Evolutionary conservation across 257 asterid genomes (phyloP), one percentile per base, ranked within the genome.

Genomic region (Vinca minor): DNA sequence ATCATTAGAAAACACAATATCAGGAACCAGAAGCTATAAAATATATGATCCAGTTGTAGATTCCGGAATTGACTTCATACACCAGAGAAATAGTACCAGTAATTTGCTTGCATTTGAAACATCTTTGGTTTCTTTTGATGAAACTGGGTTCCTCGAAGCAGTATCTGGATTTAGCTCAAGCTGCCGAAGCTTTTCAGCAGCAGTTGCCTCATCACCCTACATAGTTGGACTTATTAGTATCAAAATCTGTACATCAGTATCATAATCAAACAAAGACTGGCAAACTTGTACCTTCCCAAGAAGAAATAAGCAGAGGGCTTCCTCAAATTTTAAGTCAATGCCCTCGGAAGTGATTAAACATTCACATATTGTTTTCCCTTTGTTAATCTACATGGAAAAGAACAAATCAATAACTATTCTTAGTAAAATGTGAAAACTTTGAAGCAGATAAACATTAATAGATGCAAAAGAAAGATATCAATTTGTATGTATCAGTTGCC

Each of bases 271-370:
- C 46, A 62, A 81, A 56, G 62, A 52, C 73, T 68, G 58, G 52
- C 53, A 72, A 58, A 62, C 65, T 41, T 72, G 49, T 76, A 93
- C 99, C 95, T 87, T 97, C 72, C 95, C 95, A 67, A 93, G 95
- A 76, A 93, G 97, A 81, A 80, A 87, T 68, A 89, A 84, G 77
- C 96, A 93, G 68, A 89, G 83, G 68, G 90, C 77, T 84, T 93
- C 99, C 83, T 93, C 99, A 67, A 93, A 83, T 79, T 93, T 93
- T 69, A 93, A 70, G 76, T 93, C 96, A 70, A 80, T 72, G 65
- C 96, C 99, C 69, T 93, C 99, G 36, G 99, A 85, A 59, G 94
- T 83, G 68, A 84, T 81, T 64, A 93, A 70, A 76, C 97, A 82
- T 82, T 89, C 99, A 13, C 89, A 85, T 54, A 93, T 87, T 70